Base-by-base conservation (phyloP, 306 rosid species). In the Casuarina cunninghamiana region DNA sequence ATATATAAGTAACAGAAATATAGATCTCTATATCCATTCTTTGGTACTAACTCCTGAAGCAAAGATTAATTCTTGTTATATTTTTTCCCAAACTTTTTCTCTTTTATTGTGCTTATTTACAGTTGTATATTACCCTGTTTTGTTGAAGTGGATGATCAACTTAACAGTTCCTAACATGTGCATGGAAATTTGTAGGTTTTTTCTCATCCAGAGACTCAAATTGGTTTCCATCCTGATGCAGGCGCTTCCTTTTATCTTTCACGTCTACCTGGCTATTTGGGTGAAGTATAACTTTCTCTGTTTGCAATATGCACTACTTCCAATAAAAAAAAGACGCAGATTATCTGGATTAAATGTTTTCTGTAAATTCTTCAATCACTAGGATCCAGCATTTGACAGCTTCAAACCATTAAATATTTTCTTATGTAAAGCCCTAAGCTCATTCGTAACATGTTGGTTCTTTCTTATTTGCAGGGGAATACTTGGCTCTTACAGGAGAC, bases 161-260 rank as follows among this genome's bases (percentile, higher is more conserved):
- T 49, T 72, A 11, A 76, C 12, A 37, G 48, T 50, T 55, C 79
- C 74, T 72, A 54, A 37, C 60, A 13, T 72, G 44, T 75, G 78
- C 65, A 50, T 75, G 54, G 74, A 70, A 50, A 75, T 74, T 26
- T 66, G 73, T 91, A 93, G 99, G 70, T 85, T 70, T 89, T 95
- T 87, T 76, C 90, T 77, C 87, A 88, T 81, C 99, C 99, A 41
- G 97, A 95, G 86, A 89, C 90, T 84, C 99, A 90, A 80, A 87
- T 95, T 79, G 99, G 97, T 81, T 95, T 93, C 78, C 99, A 95
- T 80, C 99, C 97, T 75, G 99, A 93, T 86, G 91, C 99, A 1
- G 99, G 99, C 65, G 99, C 99, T 81, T 93, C 99, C 65, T 93
- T 82, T 83, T 86, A 87, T 80, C 97, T 95, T 75, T 91, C 99